Conservation (phyloP, 2,329 filamentous ascomycete genomes). For the Bertia moriformis region DNA sequence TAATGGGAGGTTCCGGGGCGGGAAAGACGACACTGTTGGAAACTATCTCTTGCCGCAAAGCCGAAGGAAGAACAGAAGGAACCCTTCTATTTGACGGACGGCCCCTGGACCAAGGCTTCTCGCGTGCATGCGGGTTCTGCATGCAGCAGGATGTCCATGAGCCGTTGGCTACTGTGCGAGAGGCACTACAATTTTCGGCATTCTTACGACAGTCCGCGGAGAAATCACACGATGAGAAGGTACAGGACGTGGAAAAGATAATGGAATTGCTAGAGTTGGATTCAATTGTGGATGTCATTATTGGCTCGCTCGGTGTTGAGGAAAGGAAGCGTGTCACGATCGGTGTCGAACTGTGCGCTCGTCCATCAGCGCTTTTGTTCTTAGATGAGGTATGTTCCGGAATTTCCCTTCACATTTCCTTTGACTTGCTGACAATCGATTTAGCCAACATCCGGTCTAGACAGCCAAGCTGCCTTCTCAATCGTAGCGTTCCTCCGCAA, state of each 20-base stretch:
- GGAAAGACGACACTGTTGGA: slow-evolving; percentile 46
- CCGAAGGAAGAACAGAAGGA: slow-evolving; percentile 33
- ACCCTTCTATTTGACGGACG: slow-evolving; percentile 37
- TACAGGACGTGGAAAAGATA: too few species aligned
- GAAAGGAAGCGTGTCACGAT: slow-evolving; percentile 9
- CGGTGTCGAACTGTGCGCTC: too few species aligned
- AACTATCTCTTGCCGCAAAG: slow-evolving; percentile 49
- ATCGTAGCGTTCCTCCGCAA: slow-evolving; percentile 38
- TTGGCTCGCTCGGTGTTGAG: background rate
- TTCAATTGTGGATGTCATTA: slow-evolving; percentile 7
- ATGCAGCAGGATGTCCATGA: too few species aligned
- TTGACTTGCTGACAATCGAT: slow-evolving; percentile 49
- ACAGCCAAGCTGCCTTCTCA: slow-evolving; percentile 37
- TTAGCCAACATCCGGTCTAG: slow-evolving; percentile 34
- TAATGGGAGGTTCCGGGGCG: slow-evolving; percentile 46
- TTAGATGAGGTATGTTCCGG: slow-evolving; percentile 45
- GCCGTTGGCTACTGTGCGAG: too few species aligned
- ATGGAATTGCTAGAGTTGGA: slow-evolving; percentile 10
- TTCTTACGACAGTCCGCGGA: too few species aligned
- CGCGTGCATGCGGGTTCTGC: too few species aligned
- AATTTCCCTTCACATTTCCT: slow-evolving; percentile 43
- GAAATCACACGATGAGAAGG: too few species aligned
- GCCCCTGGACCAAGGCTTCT: slow-evolving; percentile 25
- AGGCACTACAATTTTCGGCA: too few species aligned
- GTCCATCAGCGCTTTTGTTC: slow-evolving; percentile 40